Percentiles rank a stretch among this genome's conserved stretches.
Evolutionary conservation across 371 early-diverging fungal species (phyloP).

Genomic region (Mortierella sp.): DNA sequence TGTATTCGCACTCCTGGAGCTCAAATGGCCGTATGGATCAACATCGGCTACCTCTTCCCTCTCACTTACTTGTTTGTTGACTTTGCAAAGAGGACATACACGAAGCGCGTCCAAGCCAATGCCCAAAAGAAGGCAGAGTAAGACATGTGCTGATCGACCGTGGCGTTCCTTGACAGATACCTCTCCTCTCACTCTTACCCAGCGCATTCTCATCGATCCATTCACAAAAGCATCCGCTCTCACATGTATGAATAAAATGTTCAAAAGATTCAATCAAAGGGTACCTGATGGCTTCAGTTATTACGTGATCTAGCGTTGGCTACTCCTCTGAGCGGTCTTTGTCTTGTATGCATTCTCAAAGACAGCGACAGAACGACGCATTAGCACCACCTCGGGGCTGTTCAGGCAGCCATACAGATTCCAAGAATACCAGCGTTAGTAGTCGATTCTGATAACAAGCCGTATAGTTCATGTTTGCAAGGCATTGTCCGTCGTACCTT

Average conservation of each 20-base stretch:
- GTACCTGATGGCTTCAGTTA: background rate
- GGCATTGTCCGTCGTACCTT: constrained; percentile 47
- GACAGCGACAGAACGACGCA: constrained; percentile 72
- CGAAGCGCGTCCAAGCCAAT: constrained; percentile 41
- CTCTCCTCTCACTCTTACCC: constrained; percentile 1
- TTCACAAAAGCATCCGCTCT: background rate
- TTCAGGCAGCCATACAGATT: background rate
- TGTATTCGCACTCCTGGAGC: constrained; percentile 73
- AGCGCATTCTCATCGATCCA: background rate
- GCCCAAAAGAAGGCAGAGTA: constrained; percentile 64
- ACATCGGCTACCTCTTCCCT: constrained; percentile 82
- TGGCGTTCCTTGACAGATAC: background rate
- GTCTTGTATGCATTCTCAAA: constrained; percentile 78
- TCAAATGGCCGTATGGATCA: constrained; percentile 74
- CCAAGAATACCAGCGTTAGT: too few relatives aligned
- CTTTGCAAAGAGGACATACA: constrained; percentile 78
- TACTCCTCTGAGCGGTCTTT: constrained; percentile 68
- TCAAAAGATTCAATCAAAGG: background rate
- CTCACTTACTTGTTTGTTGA: constrained; percentile 82
- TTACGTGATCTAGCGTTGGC: constrained; percentile 57
- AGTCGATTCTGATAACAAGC: too few relatives aligned
- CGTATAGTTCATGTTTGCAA: too few relatives aligned
- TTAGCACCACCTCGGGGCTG: constrained; percentile 73
- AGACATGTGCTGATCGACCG: constrained; percentile 7
- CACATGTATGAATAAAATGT: background rate